These are phyloP conservation scores for Ambrosia trifida DNA, from an alignment of 129 eudicot species.

Conservation along the genomic window DNA sequence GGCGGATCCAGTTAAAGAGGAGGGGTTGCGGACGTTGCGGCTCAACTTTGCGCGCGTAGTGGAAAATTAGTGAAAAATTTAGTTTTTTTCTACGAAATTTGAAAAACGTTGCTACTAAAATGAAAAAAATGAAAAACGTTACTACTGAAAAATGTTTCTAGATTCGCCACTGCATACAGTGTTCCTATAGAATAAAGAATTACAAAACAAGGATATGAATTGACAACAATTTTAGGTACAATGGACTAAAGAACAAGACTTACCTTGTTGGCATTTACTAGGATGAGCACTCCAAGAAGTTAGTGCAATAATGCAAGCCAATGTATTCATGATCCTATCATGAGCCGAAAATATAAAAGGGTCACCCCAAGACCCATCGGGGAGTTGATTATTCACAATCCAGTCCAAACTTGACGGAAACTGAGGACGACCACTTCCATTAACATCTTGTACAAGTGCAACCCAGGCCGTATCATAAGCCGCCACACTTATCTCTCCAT, in stretches of 20 bases:
- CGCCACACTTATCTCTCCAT: constrained; percentile 66
- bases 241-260: background rate
- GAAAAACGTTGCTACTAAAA: too few relatives aligned
- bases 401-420: constrained; percentile 78
- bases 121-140: too few relatives aligned
- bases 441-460: constrained; percentile 66
- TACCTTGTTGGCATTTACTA: constrained; percentile 57
- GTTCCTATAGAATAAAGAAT: too few relatives aligned
- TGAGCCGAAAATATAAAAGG: constrained; percentile 43
- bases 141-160: too few relatives aligned
- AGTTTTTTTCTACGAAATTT: too few relatives aligned
- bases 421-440: constrained; percentile 54
- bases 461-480: constrained; percentile 98
- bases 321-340: constrained; percentile 70
- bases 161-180: too few relatives aligned
- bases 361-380: constrained; percentile 97
- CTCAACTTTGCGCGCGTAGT: too few relatives aligned
- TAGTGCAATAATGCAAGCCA: constrained; percentile 80
- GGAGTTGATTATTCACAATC: constrained; percentile 64
- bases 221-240: constrained; percentile 21
- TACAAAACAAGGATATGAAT: too few relatives aligned
- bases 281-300: constrained; percentile 78
- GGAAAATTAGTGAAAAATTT: too few relatives aligned
- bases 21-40: too few relatives aligned
- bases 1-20: too few relatives aligned